Base-by-base conservation (phyloP, 2,329 filamentous ascomycete species). In the Allantophomopsis lycopodina region DNA sequence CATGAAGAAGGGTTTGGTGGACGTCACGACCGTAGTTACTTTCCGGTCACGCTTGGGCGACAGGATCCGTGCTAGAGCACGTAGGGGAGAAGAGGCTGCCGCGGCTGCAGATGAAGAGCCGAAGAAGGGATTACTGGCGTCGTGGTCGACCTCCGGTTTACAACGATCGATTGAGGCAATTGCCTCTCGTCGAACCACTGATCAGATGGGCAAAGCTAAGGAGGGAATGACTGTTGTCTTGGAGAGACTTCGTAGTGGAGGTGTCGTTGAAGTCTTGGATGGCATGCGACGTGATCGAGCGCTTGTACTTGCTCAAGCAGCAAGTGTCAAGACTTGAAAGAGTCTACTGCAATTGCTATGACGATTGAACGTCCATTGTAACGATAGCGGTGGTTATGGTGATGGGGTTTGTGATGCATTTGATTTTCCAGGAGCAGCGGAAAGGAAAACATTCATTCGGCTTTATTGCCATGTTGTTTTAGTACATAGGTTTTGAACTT, bases 181-280 rank as follows among this genome's bases (percentile, higher is more conserved):
- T 44, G 83, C 82, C 10, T 76, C 83, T 32, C 80, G 77, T 53
- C 81, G 84, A 55, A 86, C 84, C 5, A 73, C 80, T 47, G 79
- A 82, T 50, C 82, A 84, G 55, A 70, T 89, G 50, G 77, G 79
- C 38, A 88, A 88, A 63, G 84, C 82, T 49, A 76, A 81, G 37
- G 81, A 88, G 56, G 84, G 84, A 37, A 89, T 91, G 84, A 77
- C 74, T 41, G 74, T 88, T 31, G 83, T 91, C 7, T 66, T 91
- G 18, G 79, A 85, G 58, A 65, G 82, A 36, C 58, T 82, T 51
- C 64, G 78, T 38, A 63, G 66, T 42, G 76, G 77, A 23, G 78
- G 78, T 1, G 62, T 82, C 12, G 72, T 79, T 13, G 76, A 59
- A 20, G 77, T 80, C 18, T 60, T 82, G 15, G 76, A 80, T 46